Percentiles rank a stretch among this genome's conserved stretches.
Conservation (phyloP, 305 asterid genomes). For the Galium porrigens region DNA sequence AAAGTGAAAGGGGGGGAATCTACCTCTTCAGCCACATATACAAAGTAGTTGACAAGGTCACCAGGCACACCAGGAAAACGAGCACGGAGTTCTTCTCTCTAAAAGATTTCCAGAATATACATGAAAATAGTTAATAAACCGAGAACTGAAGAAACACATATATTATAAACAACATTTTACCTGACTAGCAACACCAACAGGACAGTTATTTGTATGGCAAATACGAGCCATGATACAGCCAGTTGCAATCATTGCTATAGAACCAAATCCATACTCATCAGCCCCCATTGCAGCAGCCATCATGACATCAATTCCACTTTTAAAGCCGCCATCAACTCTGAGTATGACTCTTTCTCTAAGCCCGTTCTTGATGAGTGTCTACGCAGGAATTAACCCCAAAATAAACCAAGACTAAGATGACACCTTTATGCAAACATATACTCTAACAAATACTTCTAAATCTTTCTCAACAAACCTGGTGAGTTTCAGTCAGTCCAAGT, state of each 20-base stretch:
- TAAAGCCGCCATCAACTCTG: conserved; percentile 97
- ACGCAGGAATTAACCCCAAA: conserved; percentile 12
- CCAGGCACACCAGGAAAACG: conserved; percentile 99
- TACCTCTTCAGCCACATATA: conserved; percentile 97
- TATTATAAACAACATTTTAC: conserved; percentile 20
- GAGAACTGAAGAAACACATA: background rate
- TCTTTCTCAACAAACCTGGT: conserved; percentile 43
- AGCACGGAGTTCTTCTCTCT: conserved; percentile 97
- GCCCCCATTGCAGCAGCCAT: conserved; percentile 99
- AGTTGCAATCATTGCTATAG: conserved; percentile 97
- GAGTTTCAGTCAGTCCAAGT: conserved; percentile 93
- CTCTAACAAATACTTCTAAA: background rate
- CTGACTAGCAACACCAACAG: conserved; percentile 99
- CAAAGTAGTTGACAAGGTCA: conserved; percentile 84
- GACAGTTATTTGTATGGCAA: conserved; percentile 97
- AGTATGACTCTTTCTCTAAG: conserved; percentile 95
- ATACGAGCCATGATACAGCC: conserved; percentile 99
- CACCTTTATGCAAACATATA: conserved; percentile 7
- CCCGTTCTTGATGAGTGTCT: conserved; percentile 84
- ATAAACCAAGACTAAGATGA: conserved; percentile 4
- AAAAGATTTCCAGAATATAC: conserved; percentile 13
- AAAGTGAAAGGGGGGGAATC: conserved; percentile 2
- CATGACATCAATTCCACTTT: conserved; percentile 87
- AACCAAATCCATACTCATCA: conserved; percentile 95
- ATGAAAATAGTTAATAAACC: background rate